These are phyloP conservation scores for Fonsecaea multimorphosa DNA, from an alignment of 2,329 filamentous ascomycete species.

Conservation along the genomic window DNA sequence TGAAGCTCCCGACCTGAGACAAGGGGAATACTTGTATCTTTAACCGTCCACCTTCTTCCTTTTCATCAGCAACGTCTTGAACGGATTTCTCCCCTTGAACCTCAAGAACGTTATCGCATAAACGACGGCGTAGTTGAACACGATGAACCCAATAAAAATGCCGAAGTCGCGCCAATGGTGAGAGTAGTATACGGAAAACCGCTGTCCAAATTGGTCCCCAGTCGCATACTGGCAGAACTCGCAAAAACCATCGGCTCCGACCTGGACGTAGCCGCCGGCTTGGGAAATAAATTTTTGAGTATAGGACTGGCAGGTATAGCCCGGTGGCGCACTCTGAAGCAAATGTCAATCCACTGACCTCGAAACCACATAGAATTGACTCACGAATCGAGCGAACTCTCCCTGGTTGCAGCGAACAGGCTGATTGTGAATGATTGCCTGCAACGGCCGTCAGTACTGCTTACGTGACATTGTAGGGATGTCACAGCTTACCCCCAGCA, in stretches of 20 bases:
- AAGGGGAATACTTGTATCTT: not conserved
- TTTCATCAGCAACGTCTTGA: conserved; percentile 30
- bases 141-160: conserved; percentile 76
- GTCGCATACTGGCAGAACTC: conserved; percentile 51
- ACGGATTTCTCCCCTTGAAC: conserved; percentile 36
- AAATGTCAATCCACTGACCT: conserved; percentile 49
- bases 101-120: conserved; percentile 33
- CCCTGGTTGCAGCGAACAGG: conserved; percentile 69
- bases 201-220: conserved; percentile 50
- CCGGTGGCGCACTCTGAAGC: conserved; percentile 66
- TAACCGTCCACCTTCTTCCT: conserved; percentile 6
- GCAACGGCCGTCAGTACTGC: not conserved
- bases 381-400: conserved; percentile 60
- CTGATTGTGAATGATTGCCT: conserved; percentile 68
- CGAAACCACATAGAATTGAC: conserved; percentile 34
- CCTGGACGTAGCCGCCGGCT: conserved; percentile 55
- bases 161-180: conserved; percentile 82
- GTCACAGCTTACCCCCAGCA: conserved; percentile 62
- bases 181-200: conserved; percentile 60
- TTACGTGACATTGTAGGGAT: not conserved
- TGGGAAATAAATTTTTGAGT: conserved; percentile 58
- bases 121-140: conserved; percentile 62
- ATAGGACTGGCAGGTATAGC: conserved; percentile 67
- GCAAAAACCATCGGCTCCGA: conserved; percentile 56
- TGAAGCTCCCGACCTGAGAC: not conserved